Percentiles rank a stretch among this genome's conserved stretches.
Conservation (phyloP, 1,139 yeast species). For the Blastobotrys elegans region DNA sequence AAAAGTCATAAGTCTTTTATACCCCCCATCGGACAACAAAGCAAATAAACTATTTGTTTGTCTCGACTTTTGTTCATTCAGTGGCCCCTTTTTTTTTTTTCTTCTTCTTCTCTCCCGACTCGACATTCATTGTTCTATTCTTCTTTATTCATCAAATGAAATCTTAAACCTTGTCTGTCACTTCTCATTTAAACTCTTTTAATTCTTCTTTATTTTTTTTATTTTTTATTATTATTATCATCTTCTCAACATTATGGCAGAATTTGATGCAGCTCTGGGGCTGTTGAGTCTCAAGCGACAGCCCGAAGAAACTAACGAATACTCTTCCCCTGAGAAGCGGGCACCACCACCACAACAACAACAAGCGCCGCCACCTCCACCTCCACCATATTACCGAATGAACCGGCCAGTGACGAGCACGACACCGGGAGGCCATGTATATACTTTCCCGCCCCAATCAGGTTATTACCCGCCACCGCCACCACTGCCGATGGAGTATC, state of each 20-base stretch:
- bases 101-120: not conserved
- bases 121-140: not conserved
- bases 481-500: conserved; percentile 4
- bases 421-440: conserved; percentile 7
- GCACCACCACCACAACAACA: not conserved
- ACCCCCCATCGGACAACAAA: too few relatives aligned
- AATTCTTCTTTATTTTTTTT: not conserved
- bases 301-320: conserved; percentile 6
- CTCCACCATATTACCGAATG: conserved; percentile 1
- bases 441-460: conserved; percentile 8
- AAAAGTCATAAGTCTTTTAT: too few relatives aligned
- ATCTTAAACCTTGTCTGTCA: not conserved
- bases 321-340: not conserved
- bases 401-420: conserved; percentile 3
- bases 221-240: not conserved
- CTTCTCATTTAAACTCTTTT: not conserved
- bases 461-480: not conserved
- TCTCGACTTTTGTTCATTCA: too few relatives aligned
- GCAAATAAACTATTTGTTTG: too few relatives aligned
- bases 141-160: not conserved
- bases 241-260: conserved; percentile 9
- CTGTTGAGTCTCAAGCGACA: conserved; percentile 15
- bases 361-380: not conserved
- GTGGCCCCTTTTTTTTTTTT: not conserved
- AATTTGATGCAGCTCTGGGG: conserved; percentile 17